These are phyloP conservation scores for Chaetomiaceae sp. DNA, from an alignment of 2,329 filamentous ascomycete genomes.

Conservation along the genomic window DNA sequence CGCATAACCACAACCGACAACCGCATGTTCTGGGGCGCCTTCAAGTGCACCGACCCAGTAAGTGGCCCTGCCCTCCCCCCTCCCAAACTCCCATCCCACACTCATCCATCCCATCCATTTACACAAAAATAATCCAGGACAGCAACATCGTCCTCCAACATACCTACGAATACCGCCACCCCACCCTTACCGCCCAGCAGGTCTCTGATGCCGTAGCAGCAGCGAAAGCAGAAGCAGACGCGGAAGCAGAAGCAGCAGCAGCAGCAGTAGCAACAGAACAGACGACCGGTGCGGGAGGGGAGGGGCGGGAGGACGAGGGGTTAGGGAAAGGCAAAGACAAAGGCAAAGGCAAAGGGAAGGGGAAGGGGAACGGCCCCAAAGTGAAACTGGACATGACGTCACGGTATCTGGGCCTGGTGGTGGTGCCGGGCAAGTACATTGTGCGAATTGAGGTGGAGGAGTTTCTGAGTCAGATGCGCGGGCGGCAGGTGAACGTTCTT, in stretches of 20 bases:
- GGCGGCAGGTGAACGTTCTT: not conserved
- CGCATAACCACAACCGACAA: constrained; percentile 76
- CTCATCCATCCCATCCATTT: not conserved
- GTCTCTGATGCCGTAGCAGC: constrained; percentile 31
- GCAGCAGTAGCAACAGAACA: not conserved
- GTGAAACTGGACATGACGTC: constrained; percentile 71
- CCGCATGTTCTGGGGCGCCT: constrained; percentile 81
- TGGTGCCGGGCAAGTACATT: constrained; percentile 82
- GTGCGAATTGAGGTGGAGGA: constrained; percentile 85
- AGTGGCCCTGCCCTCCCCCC: no score
- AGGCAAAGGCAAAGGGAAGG: not conserved
- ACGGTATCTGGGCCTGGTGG: constrained; percentile 82
- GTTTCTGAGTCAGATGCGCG: constrained; percentile 51
- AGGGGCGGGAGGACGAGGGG: constrained; percentile 30
- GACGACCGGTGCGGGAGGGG: no score
- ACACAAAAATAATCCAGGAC: constrained; percentile 52
- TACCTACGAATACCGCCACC: constrained; percentile 85
- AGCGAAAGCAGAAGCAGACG: not conserved
- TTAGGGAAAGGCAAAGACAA: no score
- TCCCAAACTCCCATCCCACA: no score
- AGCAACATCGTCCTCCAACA: constrained; percentile 81
- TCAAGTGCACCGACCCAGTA: constrained; percentile 94
- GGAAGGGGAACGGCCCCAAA: constrained; percentile 26
- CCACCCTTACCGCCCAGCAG: constrained; percentile 52
- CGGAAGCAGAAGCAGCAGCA: not conserved